Evolutionary conservation across 2,329 filamentous ascomycete species (phyloP).

Genomic region (Trichoderma asperellum): DNA sequence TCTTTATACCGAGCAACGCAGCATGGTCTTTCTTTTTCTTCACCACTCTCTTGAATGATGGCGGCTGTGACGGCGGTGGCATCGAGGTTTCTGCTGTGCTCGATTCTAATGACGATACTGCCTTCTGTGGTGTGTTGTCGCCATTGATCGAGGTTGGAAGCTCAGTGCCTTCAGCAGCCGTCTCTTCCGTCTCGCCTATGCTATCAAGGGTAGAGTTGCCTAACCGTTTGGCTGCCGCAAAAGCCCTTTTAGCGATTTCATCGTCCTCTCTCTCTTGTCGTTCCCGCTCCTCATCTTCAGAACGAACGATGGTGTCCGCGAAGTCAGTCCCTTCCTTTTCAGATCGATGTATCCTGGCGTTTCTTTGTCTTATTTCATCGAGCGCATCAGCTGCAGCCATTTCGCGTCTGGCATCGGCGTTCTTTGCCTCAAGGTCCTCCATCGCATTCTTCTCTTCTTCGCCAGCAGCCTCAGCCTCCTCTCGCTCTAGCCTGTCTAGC

Average conservation of each 20-base stretch:
- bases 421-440: conserved; percentile 94
- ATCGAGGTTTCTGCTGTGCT: conserved; percentile 37
- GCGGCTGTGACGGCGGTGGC: conserved; percentile 45
- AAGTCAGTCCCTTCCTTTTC: conserved; percentile 69
- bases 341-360: conserved; percentile 82
- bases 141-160: background rate
- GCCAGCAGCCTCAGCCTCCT: conserved; percentile 67
- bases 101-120: conserved; percentile 30
- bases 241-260: conserved; percentile 78
- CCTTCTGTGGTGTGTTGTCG: background rate
- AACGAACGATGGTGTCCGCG: conserved; percentile 56
- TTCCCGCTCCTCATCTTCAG: conserved; percentile 62
- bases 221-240: conserved; percentile 64
- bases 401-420: conserved; percentile 86
- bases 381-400: conserved; percentile 96
- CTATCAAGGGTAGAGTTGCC: background rate
- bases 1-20: conserved; percentile 82
- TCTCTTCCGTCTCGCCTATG: conserved; percentile 30
- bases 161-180: conserved; percentile 45
- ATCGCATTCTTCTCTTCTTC: conserved; percentile 84
- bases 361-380: conserved; percentile 90
- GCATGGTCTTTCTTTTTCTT: conserved; percentile 88
- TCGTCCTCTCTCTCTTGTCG: conserved; percentile 79
- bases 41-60: conserved; percentile 72
- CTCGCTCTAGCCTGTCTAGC: conserved; percentile 79